phyloP scores from a whole-genome alignment of 106 monocot species.

The Allium cepa region DNA sequence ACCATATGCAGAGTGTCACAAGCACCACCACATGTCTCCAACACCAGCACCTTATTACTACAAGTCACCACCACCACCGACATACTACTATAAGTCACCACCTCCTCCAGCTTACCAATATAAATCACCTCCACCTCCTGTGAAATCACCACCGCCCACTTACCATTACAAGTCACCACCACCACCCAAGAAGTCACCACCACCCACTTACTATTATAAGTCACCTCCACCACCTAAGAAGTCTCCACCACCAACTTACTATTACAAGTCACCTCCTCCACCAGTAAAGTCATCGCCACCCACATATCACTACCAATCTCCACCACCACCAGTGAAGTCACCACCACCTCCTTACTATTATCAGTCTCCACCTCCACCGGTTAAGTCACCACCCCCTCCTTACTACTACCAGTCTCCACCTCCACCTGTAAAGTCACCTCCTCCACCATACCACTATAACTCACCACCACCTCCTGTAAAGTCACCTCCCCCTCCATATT shows the following conservation, averaged over 20 bases:
- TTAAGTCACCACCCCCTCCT: neutral
- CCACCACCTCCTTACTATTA: conserved; percentile 1
- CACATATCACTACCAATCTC: neutral
- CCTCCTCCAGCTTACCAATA: neutral
- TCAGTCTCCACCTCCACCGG: neutral
- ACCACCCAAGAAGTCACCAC: neutral
- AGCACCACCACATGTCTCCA: conserved; percentile 10
- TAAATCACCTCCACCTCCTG: neutral
- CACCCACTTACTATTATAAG: conserved; percentile 2
- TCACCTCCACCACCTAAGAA: neutral
- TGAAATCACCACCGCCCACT: neutral
- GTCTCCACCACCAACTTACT: neutral
- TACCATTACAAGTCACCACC: conserved; percentile 8
- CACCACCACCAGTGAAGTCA: neutral
- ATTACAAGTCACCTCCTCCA: conserved; percentile 1
- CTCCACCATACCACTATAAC: neutral
- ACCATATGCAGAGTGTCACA: conserved; percentile 25
- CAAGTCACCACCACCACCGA: neutral
- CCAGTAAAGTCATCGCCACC: neutral
- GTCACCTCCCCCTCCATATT: neutral
- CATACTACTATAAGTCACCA: conserved; percentile 1
- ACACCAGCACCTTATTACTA: conserved; percentile 5
- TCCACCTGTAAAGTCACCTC: neutral
- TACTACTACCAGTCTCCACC: conserved; percentile 2
- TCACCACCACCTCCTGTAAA: neutral